Percentiles rank a stretch among this genome's conserved stretches.
Conservation (phyloP, 2,329 filamentous ascomycete species). For the Chrysoporthe deuterocubensis region DNA sequence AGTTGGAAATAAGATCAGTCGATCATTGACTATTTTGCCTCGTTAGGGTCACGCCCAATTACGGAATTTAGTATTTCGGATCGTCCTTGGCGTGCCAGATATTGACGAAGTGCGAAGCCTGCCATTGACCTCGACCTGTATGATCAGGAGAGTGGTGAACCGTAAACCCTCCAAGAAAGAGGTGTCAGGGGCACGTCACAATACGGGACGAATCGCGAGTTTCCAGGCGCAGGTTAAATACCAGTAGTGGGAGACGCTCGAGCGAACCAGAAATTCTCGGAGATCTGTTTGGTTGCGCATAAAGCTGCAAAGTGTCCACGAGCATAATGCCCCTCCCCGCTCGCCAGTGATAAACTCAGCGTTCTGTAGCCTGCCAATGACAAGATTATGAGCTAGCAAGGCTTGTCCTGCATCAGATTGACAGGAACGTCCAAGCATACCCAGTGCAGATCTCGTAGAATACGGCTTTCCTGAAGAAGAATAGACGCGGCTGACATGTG, state of each 20-base stretch:
- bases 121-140: background rate
- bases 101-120: background rate
- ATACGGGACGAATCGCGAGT: background rate
- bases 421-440: conserved; percentile 3
- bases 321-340: background rate
- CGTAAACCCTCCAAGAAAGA: background rate
- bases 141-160: background rate
- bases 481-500: conserved; percentile 14
- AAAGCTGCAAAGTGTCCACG: background rate
- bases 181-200: background rate
- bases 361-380: background rate
- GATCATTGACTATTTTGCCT: too few species aligned
- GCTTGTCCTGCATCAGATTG: conserved; percentile 6
- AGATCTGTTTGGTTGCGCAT: background rate
- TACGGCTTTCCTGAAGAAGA: conserved; percentile 8
- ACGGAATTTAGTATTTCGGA: background rate
- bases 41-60: background rate
- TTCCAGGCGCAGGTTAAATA: too few species aligned
- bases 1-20: background rate
- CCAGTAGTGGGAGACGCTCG: too few species aligned
- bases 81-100: background rate
- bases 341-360: background rate
- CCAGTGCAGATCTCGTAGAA: conserved; percentile 6
- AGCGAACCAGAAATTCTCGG: background rate
- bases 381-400: background rate